These are phyloP conservation scores for Leccinum olivaceopallidum DNA, from an alignment of 768 basidiomycete species.

Conservation along the genomic window DNA sequence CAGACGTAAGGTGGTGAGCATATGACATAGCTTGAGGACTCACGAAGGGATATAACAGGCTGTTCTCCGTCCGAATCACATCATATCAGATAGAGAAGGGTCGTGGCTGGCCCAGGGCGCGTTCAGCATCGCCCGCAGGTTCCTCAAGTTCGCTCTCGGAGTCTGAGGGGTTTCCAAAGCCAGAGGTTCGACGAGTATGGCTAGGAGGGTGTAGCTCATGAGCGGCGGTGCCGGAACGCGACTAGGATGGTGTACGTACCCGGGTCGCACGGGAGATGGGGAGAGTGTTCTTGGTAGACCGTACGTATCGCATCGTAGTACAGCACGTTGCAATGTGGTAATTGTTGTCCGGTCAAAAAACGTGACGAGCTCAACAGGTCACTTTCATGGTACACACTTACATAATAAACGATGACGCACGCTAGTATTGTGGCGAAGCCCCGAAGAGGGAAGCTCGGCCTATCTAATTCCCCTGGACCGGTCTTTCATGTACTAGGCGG, in stretches of 20 bases:
- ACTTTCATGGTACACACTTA: too few species aligned
- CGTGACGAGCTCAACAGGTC: too few species aligned
- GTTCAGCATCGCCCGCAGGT: conserved; percentile 40
- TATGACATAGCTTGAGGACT: conserved; percentile 14
- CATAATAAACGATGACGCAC: too few species aligned
- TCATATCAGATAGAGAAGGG: conserved; percentile 40
- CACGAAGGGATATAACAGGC: conserved; percentile 35
- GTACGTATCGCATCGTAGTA: conserved; percentile 46
- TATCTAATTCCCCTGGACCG: too few species aligned
- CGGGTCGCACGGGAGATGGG: conserved; percentile 44
- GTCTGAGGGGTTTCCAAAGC: conserved; percentile 56
- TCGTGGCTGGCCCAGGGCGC: conserved; percentile 25
- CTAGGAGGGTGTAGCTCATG: conserved; percentile 9
- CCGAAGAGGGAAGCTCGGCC: too few species aligned
- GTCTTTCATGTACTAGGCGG: too few species aligned
- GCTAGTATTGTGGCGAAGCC: too few species aligned
- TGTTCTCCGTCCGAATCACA: conserved; percentile 46
- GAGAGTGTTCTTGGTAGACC: conserved; percentile 53
- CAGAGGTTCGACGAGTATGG: conserved; percentile 41
- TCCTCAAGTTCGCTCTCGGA: conserved; percentile 39
- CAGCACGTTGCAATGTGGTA: background rate
- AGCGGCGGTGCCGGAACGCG: conserved; percentile 13
- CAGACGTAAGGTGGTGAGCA: background rate
- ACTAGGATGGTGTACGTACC: conserved; percentile 23
- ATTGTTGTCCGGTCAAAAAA: background rate